Percentiles rank a stretch among this genome's conserved stretches.
Evolutionary conservation across 192 early-diverging fungal species (phyloP).

Genomic region (Umbelopsis ramanniana): DNA sequence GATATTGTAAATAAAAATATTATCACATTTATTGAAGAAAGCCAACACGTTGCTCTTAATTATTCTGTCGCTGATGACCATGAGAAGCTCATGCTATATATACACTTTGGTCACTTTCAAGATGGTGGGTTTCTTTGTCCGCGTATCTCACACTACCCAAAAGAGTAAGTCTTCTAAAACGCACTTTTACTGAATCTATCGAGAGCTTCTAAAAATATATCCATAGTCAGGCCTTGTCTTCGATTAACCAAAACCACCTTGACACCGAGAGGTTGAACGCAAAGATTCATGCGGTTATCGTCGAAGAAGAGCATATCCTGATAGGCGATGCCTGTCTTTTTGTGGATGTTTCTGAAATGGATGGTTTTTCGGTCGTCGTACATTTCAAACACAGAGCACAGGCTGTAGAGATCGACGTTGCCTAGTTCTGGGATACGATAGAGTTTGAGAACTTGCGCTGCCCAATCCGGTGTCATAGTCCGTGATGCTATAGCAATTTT

Average conservation of each 20-base stretch:
- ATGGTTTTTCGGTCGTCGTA: constrained; percentile 41
- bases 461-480: constrained; percentile 47
- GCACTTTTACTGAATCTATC: not conserved
- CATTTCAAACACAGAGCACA: constrained; percentile 40
- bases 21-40: constrained; percentile 4
- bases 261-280: constrained; percentile 47
- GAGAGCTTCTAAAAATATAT: constrained; percentile 27
- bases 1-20: not conserved
- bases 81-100: too few relatives aligned
- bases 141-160: too few relatives aligned
- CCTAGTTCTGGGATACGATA: constrained; percentile 26
- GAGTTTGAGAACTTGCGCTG: constrained; percentile 22
- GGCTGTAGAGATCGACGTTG: constrained; percentile 27
- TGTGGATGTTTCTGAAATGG: constrained; percentile 38
- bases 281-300: constrained; percentile 43
- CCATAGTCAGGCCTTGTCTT: constrained; percentile 36
- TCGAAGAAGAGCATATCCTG: constrained; percentile 57
- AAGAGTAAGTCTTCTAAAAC: not conserved
- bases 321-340: constrained; percentile 41
- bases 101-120: too few relatives aligned
- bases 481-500: constrained; percentile 47
- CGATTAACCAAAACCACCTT: constrained; percentile 39
- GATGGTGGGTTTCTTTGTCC: too few relatives aligned
- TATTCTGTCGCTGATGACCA: too few relatives aligned
- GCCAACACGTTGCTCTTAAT: not conserved